These are phyloP conservation scores for Globisporangium recalcitrans DNA, from an alignment of 352 stramenopile species.

Conservation along the genomic window DNA sequence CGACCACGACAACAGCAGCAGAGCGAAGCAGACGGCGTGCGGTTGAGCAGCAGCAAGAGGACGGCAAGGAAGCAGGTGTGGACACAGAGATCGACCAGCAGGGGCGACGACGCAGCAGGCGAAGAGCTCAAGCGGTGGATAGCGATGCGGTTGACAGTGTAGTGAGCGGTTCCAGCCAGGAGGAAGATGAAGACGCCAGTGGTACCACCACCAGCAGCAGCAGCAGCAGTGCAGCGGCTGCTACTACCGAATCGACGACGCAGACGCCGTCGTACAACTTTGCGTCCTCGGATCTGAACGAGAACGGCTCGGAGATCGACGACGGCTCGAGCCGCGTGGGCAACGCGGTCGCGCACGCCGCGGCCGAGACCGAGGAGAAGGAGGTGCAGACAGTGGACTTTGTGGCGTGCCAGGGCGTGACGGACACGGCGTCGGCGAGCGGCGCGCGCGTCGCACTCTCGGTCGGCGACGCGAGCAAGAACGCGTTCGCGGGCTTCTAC, in stretches of 20 bases:
- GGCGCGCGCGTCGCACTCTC: slow-evolving; percentile 38
- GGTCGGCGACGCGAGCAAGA: slow-evolving; percentile 35
- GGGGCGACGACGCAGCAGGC: not conserved
- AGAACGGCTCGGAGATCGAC: not conserved
- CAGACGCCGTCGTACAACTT: slow-evolving; percentile 29
- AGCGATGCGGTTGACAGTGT: not conserved
- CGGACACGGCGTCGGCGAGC: slow-evolving; percentile 11
- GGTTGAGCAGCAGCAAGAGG: not conserved
- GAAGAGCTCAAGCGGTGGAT: slow-evolving; percentile 3
- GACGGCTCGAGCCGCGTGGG: slow-evolving; percentile 16
- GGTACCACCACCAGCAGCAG: no score
- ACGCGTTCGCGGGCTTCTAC: slow-evolving; percentile 54
- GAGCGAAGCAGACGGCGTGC: slow-evolving; percentile 10
- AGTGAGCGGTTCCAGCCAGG: not conserved
- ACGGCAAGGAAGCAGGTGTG: slow-evolving; percentile 8
- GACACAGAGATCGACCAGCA: not conserved
- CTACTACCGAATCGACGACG: slow-evolving; percentile 3
- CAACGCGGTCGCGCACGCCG: slow-evolving; percentile 27
- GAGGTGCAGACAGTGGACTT: slow-evolving; percentile 51
- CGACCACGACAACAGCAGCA: not conserved
- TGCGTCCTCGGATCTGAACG: slow-evolving; percentile 8
- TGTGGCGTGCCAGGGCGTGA: slow-evolving; percentile 30
- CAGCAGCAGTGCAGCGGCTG: not conserved
- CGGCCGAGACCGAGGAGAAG: slow-evolving; percentile 25
- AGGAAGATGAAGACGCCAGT: not conserved